Conservation (phyloP, 208 protist genomes). For the Phytomonas sp. region DNA sequence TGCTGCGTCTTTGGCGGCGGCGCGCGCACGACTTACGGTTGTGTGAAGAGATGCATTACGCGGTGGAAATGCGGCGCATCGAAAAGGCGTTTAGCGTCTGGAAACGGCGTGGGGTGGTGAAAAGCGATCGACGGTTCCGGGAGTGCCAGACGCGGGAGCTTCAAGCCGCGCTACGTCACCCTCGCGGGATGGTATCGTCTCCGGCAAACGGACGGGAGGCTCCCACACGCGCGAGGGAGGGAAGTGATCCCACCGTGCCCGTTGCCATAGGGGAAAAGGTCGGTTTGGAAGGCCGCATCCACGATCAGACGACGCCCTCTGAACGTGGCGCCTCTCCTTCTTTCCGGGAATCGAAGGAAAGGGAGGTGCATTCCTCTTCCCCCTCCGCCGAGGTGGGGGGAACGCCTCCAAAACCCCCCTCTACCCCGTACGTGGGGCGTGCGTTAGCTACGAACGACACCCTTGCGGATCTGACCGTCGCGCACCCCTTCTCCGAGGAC, state of each 20-base stretch:
- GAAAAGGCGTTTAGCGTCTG: not conserved
- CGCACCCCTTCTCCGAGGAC: conserved; percentile 9
- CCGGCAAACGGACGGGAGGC: not conserved
- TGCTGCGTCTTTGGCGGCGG: not conserved
- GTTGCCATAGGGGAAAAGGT: not conserved
- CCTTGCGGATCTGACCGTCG: not conserved
- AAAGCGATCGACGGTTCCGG: not conserved
- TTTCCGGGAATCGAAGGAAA: not conserved
- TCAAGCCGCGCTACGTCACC: not conserved
- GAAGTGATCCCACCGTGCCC: no score
- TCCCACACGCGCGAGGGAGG: no score
- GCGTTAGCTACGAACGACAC: not conserved
- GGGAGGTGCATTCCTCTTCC: not conserved
- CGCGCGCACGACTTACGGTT: not conserved
- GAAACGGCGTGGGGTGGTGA: not conserved
- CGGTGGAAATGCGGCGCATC: not conserved
- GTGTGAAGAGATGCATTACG: not conserved
- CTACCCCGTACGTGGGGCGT: not conserved
- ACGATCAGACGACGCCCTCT: not conserved
- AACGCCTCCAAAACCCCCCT: no score
- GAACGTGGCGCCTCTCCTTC: not conserved
- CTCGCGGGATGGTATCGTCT: not conserved
- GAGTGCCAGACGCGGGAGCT: not conserved
- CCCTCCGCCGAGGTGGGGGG: not conserved
- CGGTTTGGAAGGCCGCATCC: not conserved